Evolutionary conservation across 306 rosid species (phyloP).

Genomic region (Herpetospermum pedunculosum): DNA sequence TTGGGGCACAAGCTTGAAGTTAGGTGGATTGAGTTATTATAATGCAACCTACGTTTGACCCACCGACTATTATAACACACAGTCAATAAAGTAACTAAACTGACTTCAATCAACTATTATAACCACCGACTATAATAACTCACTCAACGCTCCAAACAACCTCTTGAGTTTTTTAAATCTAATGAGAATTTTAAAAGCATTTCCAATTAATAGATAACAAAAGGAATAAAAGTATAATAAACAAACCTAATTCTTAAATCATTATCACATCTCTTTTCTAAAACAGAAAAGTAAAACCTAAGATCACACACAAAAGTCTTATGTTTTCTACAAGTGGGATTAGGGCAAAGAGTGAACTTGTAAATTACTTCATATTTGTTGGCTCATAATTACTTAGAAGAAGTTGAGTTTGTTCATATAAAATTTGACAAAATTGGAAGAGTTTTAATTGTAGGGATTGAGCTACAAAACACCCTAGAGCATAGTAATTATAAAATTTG

Average conservation of each 20-base stretch:
- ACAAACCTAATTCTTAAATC: neutral
- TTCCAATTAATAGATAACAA: neutral
- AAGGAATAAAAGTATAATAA: neutral
- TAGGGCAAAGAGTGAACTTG: neutral
- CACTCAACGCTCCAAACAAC: no score
- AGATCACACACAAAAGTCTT: neutral
- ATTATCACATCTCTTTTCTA: no score
- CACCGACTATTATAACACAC: no score
- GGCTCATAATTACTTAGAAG: neutral
- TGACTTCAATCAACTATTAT: no score
- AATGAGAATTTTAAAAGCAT: no score
- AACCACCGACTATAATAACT: no score
- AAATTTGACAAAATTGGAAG: neutral
- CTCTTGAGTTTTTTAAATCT: no score
- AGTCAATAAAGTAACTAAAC: no score
- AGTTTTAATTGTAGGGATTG: neutral
- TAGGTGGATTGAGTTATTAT: no score
- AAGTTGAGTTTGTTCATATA: neutral
- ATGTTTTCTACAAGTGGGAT: neutral
- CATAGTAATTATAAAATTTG: neutral
- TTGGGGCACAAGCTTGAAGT: no score
- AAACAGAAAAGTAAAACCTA: neutral
- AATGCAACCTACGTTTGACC: no score
- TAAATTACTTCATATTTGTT: neutral
- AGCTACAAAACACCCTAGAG: neutral